These are phyloP conservation scores for Zopfochytrium polystomum DNA, from an alignment of 371 early-diverging fungal species.

Conservation along the genomic window DNA sequence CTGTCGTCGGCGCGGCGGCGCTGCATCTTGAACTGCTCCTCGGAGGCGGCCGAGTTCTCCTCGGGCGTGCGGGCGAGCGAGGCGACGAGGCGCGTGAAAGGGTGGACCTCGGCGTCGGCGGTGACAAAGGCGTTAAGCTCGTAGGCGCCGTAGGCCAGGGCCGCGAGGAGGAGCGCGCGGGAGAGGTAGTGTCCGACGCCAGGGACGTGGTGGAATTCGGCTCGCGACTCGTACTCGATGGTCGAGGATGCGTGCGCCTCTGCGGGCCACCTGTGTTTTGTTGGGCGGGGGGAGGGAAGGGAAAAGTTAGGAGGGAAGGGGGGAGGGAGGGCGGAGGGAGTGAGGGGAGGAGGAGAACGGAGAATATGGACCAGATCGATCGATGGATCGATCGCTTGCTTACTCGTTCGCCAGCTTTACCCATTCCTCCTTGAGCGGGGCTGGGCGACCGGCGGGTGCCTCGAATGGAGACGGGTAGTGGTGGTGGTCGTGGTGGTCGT, in stretches of 20 bases:
- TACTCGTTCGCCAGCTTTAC: constrained; percentile 35
- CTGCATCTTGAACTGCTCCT: constrained; percentile 3
- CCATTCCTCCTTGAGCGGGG: constrained; percentile 27
- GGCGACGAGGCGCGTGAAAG: constrained; percentile 14
- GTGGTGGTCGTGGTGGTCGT: constrained; percentile 2
- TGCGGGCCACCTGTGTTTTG: constrained; percentile 34
- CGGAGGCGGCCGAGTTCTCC: background rate
- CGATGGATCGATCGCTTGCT: too few species aligned
- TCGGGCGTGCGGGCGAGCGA: background rate
- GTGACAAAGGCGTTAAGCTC: constrained; percentile 21
- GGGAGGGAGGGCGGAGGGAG: too few species aligned
- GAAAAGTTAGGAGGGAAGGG: background rate
- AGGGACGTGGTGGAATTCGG: constrained; percentile 28
- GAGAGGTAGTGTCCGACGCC: constrained; percentile 24
- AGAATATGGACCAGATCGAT: too few species aligned
- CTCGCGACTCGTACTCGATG: constrained; percentile 7
- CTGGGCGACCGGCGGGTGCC: background rate
- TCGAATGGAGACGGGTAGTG: too few species aligned
- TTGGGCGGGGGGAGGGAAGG: background rate
- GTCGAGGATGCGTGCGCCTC: constrained; percentile 32
- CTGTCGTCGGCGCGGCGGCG: constrained; percentile 12
- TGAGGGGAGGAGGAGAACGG: background rate
- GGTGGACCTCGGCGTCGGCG: constrained; percentile 25
- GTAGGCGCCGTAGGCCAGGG: constrained; percentile 15
- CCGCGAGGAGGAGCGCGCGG: constrained; percentile 12